phyloP scores from a whole-genome alignment of 805 yeast genomes.

The Clavispora asparagi region DNA sequence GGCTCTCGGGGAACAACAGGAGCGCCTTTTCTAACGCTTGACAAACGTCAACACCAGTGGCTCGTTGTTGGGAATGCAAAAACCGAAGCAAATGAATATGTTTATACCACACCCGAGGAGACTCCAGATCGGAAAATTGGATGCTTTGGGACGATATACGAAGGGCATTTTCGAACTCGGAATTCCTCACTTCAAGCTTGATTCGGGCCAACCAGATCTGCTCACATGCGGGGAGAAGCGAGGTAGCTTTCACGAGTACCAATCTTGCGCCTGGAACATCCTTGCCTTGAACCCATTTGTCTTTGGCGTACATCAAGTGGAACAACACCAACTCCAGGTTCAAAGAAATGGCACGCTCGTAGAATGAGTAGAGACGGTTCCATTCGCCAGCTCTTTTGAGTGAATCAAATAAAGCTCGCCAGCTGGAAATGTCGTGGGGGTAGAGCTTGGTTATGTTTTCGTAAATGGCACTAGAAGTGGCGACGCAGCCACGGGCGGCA shows the following conservation, averaged over 20 bases:
- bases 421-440: slow-evolving; percentile 43
- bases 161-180: slow-evolving; percentile 37
- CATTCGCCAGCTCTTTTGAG: slow-evolving; percentile 18
- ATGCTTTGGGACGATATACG: slow-evolving; percentile 20
- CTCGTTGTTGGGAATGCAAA: slow-evolving; percentile 14
- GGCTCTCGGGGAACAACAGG: slow-evolving; percentile 40
- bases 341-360: slow-evolving; percentile 47
- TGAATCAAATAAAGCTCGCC: slow-evolving; percentile 44
- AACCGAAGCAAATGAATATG: slow-evolving; percentile 49
- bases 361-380: slow-evolving; percentile 25
- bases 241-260: slow-evolving; percentile 47
- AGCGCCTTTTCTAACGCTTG: slow-evolving; percentile 43
- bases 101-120: slow-evolving; percentile 58
- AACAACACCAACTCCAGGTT: slow-evolving; percentile 49
- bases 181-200: slow-evolving; percentile 50
- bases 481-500: slow-evolving; percentile 1
- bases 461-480: slow-evolving; percentile 44
- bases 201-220: slow-evolving; percentile 69
- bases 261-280: slow-evolving; percentile 49
- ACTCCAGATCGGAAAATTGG: slow-evolving; percentile 10
- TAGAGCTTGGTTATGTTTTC: slow-evolving; percentile 39
- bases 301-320: slow-evolving; percentile 69
- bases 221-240: slow-evolving; percentile 40
- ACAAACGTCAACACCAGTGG: slow-evolving; percentile 12
- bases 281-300: slow-evolving; percentile 47